Percentiles rank a stretch among this genome's conserved stretches.
Evolutionary conservation across 2,329 filamentous ascomycete species (phyloP).

Genomic region (Dothiorella sarmentorum): DNA sequence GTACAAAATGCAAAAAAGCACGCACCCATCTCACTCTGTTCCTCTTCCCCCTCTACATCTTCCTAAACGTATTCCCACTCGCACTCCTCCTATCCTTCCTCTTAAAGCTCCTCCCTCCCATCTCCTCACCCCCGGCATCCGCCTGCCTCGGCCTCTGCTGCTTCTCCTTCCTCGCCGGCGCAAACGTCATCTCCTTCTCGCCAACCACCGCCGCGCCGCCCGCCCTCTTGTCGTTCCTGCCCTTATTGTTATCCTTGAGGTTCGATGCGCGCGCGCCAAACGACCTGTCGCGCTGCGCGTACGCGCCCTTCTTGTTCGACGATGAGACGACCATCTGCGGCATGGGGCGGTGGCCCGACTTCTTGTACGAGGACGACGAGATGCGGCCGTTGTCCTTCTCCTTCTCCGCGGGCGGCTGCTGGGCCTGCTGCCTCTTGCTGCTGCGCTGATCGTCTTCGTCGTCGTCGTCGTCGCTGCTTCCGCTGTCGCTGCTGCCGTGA

Average conservation of each 20-base stretch:
- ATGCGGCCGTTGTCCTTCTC: slow-evolving; percentile 48
- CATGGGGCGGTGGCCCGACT: slow-evolving; percentile 48
- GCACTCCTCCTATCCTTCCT: slow-evolving; percentile 63
- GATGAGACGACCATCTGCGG: slow-evolving; percentile 58
- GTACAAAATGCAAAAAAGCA: neutral
- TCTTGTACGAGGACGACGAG: slow-evolving; percentile 64
- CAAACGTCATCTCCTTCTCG: slow-evolving; percentile 68
- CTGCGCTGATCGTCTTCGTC: slow-evolving; percentile 34
- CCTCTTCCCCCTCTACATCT: slow-evolving; percentile 47
- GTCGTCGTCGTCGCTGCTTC: slow-evolving; percentile 30
- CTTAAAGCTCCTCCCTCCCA: slow-evolving; percentile 23
- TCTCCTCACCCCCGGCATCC: slow-evolving; percentile 28
- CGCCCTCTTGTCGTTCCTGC: slow-evolving; percentile 24
- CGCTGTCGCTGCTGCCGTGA: slow-evolving; percentile 35
- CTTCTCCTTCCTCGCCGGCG: slow-evolving; percentile 54
- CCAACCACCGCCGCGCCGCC: slow-evolving; percentile 40
- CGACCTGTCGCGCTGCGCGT: slow-evolving; percentile 48
- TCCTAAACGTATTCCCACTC: slow-evolving; percentile 71
- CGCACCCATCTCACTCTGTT: too few relatives aligned
- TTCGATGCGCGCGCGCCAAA: slow-evolving; percentile 55
- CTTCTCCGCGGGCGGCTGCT: slow-evolving; percentile 27
- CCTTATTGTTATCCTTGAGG: slow-evolving; percentile 31
- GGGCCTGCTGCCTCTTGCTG: slow-evolving; percentile 19
- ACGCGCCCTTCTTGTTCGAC: slow-evolving; percentile 40
- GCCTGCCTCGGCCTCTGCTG: slow-evolving; percentile 29